Conservation (phyloP, 179 eudicot genomes). For the Gypsophila paniculata region DNA sequence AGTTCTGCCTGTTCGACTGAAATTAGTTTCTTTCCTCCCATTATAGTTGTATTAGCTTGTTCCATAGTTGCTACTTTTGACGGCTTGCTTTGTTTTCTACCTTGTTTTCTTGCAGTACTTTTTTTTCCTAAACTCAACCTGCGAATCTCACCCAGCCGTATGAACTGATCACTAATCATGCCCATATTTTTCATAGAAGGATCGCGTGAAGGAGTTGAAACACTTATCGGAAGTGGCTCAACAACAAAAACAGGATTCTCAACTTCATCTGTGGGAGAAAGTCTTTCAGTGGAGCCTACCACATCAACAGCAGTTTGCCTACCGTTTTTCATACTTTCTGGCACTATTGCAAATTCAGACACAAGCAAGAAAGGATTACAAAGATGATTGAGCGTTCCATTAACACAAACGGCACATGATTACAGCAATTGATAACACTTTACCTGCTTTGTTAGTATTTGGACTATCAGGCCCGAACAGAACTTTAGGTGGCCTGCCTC, state of each 20-base stretch:
- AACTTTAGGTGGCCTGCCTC: constrained; percentile 42
- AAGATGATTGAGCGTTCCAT: constrained; percentile 11
- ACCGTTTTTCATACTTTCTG: constrained; percentile 15
- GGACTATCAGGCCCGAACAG: constrained; percentile 24
- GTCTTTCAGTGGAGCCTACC: constrained; percentile 13
- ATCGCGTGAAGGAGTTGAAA: constrained; percentile 16
- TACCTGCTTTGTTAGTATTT: constrained; percentile 29
- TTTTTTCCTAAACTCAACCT: constrained; percentile 19
- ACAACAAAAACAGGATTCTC: constrained; percentile 21
- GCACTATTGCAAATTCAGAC: constrained; percentile 7
- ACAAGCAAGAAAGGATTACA: constrained; percentile 10
- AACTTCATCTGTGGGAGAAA: constrained; percentile 22
- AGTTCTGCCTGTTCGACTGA: constrained; percentile 23
- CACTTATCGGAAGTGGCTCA: constrained; percentile 22
- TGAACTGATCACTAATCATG: constrained; percentile 26
- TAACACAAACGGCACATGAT: background rate
- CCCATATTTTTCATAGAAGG: constrained; percentile 4
- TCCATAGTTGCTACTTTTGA: constrained; percentile 23
- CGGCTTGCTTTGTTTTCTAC: constrained; percentile 22
- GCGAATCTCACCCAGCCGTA: constrained; percentile 18
- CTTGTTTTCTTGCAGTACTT: constrained; percentile 15
- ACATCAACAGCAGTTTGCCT: constrained; percentile 12
- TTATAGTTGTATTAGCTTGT: constrained; percentile 16
- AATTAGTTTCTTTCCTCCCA: constrained; percentile 33
- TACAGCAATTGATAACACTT: background rate